phyloP scores from a whole-genome alignment of 2,329 filamentous ascomycete genomes.

The Anthostomella pinea region DNA sequence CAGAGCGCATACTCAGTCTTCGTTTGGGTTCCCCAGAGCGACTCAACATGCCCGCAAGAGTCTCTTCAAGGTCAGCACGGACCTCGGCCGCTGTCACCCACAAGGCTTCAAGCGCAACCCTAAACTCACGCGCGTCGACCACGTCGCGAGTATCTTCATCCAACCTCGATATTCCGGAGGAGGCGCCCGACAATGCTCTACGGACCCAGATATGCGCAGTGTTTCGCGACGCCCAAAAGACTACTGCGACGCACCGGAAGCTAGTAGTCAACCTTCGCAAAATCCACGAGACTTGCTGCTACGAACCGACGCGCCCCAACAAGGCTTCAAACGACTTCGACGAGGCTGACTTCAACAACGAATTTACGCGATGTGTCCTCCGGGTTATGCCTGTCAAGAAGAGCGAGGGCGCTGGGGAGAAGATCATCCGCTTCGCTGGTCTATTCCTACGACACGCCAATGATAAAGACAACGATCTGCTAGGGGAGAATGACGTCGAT shows the following conservation, averaged over 20 bases:
- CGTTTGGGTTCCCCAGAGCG: too few relatives aligned
- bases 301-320: slow-evolving; percentile 54
- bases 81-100: slow-evolving; percentile 41
- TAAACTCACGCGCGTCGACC: slow-evolving; percentile 42
- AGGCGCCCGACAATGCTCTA: slow-evolving; percentile 67
- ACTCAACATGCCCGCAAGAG: slow-evolving; percentile 49
- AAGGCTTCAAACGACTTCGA: slow-evolving; percentile 67
- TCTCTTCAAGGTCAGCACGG: slow-evolving; percentile 45
- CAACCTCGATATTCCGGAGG: slow-evolving; percentile 59
- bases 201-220: slow-evolving; percentile 70
- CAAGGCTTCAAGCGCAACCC: slow-evolving; percentile 37
- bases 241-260: slow-evolving; percentile 86
- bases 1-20: too few relatives aligned
- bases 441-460: slow-evolving; percentile 74
- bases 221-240: slow-evolving; percentile 81
- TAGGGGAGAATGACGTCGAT: slow-evolving; percentile 64
- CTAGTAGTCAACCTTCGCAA: slow-evolving; percentile 84
- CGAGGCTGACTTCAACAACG: slow-evolving; percentile 82
- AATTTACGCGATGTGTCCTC: slow-evolving; percentile 79
- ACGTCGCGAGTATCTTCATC: slow-evolving; percentile 47
- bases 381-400: slow-evolving; percentile 87
- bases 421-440: slow-evolving; percentile 81
- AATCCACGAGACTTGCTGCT: slow-evolving; percentile 81
- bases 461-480: slow-evolving; percentile 68
- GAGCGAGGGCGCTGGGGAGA: slow-evolving; percentile 83